Evolutionary conservation across 495 filamentous ascomycete genomes (phyloP).

Genomic region (Neurospora intermedia): DNA sequence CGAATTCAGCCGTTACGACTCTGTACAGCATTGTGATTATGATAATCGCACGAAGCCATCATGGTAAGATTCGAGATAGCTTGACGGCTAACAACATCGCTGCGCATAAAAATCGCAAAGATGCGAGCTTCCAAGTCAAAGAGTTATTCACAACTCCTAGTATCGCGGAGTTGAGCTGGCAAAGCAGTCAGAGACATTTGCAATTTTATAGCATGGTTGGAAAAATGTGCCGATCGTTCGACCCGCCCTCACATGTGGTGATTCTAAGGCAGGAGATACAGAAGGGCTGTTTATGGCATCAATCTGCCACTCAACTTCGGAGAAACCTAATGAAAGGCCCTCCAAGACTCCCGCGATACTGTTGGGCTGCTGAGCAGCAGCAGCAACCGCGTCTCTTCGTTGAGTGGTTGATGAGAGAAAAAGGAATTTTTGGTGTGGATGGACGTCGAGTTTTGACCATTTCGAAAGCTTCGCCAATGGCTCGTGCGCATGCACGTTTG

Average conservation of each 20-base stretch:
- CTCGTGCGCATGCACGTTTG: slow-evolving; percentile 6
- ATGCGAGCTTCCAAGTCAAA: background rate
- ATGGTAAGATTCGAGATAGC: background rate
- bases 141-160: background rate
- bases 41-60: background rate
- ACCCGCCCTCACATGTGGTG: slow-evolving; percentile 69
- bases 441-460: background rate
- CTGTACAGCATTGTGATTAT: background rate
- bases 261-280: slow-evolving; percentile 96
- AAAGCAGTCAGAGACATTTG: background rate
- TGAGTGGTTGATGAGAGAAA: slow-evolving; percentile 41
- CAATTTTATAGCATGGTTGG: background rate
- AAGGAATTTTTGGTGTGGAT: slow-evolving; percentile 11
- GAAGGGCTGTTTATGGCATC: slow-evolving; percentile 47
- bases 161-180: background rate
- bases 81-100: background rate
- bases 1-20: background rate
- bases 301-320: slow-evolving; percentile 56
- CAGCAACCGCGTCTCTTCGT: slow-evolving; percentile 29
- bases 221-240: slow-evolving; percentile 46
- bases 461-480: background rate
- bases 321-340: slow-evolving; percentile 63
- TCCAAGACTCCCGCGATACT: slow-evolving; percentile 30
- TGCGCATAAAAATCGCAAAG: background rate
- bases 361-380: slow-evolving; percentile 23